These are phyloP conservation scores for Novymonas esmeraldas DNA, from an alignment of 208 protist genomes.

Conservation along the genomic window DNA sequence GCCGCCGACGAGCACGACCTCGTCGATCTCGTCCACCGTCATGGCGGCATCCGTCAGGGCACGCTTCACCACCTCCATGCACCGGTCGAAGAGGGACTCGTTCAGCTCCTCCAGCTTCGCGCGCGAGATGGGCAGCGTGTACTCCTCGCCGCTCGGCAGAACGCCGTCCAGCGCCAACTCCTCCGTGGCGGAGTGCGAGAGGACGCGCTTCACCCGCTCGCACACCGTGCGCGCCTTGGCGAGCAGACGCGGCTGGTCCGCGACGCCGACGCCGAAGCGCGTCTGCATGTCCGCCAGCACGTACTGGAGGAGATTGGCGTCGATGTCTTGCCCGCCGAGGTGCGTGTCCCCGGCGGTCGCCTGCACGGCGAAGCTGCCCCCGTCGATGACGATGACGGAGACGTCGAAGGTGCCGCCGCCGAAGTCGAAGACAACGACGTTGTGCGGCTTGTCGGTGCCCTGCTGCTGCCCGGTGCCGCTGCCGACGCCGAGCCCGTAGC, in stretches of 20 bases:
- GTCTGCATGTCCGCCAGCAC: constrained; percentile 92
- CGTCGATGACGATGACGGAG: constrained; percentile 97
- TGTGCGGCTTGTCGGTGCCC: constrained; percentile 36
- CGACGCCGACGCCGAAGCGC: constrained; percentile 89
- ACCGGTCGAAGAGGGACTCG: constrained; percentile 73
- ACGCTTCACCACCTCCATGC: constrained; percentile 77
- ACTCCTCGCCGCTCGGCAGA: constrained; percentile 94
- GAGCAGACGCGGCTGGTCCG: constrained; percentile 41
- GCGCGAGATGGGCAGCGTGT: constrained; percentile 94
- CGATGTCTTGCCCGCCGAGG: constrained; percentile 99
- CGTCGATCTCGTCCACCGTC: constrained; percentile 76
- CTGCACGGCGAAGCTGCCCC: constrained; percentile 98
- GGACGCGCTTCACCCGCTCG: constrained; percentile 96
- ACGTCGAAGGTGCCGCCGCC: constrained; percentile 99
- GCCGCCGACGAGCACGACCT: constrained; percentile 96
- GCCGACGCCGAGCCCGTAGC: constrained; percentile 97
- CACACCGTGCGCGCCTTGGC: constrained; percentile 69
- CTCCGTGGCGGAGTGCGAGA: constrained; percentile 92
- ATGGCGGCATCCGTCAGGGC: constrained; percentile 92
- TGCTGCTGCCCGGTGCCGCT: constrained; percentile 55
- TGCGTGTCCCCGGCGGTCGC: constrained; percentile 99
- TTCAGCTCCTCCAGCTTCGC: constrained; percentile 98
- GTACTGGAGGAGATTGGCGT: constrained; percentile 95
- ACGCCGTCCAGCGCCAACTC: constrained; percentile 97
- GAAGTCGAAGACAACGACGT: constrained; percentile 98